phyloP scores from a whole-genome alignment of 1,284 basidiomycete genomes.

The Gastroboletus turbinatus region DNA sequence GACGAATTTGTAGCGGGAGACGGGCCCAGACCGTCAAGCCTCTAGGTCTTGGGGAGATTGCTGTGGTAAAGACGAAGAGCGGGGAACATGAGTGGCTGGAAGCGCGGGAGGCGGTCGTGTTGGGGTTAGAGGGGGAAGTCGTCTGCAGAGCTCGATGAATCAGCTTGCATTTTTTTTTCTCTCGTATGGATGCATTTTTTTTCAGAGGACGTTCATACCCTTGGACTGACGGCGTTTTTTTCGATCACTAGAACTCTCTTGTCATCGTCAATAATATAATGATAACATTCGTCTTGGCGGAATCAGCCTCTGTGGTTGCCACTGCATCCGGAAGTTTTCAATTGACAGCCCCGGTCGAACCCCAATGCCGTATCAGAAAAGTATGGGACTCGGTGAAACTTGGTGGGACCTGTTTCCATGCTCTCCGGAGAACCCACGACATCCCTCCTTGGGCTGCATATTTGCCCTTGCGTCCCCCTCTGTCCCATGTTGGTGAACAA shows the following conservation, averaged over 20 bases:
- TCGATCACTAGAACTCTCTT: background rate
- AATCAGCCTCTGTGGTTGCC: background rate
- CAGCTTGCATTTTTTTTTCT: no score
- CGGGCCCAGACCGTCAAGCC: conserved; percentile 72
- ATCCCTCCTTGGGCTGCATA: background rate
- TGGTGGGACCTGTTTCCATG: background rate
- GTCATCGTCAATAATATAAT: background rate
- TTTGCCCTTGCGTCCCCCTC: background rate
- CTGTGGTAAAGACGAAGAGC: conserved; percentile 70
- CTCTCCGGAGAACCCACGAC: background rate
- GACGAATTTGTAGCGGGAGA: conserved; percentile 71
- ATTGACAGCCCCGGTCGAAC: no score
- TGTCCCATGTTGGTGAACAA: background rate
- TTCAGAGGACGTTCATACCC: background rate
- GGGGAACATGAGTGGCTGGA: conserved; percentile 68
- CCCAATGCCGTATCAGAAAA: background rate
- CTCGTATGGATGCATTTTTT: background rate
- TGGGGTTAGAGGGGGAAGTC: conserved; percentile 69
- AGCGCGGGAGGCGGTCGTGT: conserved; percentile 55
- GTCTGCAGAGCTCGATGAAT: conserved; percentile 67
- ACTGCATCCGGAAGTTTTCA: no score
- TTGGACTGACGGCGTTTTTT: background rate
- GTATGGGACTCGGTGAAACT: background rate
- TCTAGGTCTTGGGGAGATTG: conserved; percentile 83
- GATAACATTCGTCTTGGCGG: background rate